phyloP scores from a whole-genome alignment of 2,329 filamentous ascomycete genomes.

The Arthrobotrys musiformis region DNA sequence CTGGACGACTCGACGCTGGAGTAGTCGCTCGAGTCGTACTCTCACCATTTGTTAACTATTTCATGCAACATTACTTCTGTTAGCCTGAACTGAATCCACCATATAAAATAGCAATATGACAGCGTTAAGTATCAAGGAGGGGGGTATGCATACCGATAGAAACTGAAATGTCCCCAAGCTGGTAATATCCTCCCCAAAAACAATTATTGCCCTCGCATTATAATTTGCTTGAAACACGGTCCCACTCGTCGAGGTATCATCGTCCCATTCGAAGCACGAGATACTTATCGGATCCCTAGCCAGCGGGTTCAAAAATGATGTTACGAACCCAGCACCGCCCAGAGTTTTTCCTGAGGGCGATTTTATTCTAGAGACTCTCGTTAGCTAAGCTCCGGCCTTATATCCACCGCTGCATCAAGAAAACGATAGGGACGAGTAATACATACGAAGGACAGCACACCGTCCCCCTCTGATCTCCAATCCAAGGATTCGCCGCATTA shows the following conservation, averaged over 20 bases:
- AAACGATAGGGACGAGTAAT: neutral
- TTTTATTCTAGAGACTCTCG: conserved; percentile 9
- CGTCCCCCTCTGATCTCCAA: conserved; percentile 39
- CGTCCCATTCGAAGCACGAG: conserved; percentile 35
- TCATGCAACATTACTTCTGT: neutral
- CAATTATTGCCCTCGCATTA: conserved; percentile 44
- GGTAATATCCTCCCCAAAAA: conserved; percentile 27
- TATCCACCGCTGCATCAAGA: neutral
- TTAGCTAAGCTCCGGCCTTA: neutral
- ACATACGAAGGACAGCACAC: conserved; percentile 49
- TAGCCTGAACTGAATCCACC: neutral
- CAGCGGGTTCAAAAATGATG: conserved; percentile 30
- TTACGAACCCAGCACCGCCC: neutral
- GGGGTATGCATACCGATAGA: neutral
- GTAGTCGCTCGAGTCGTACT: neutral
- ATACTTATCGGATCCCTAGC: conserved; percentile 27
- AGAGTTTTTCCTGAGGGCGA: neutral
- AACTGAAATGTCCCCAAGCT: conserved; percentile 25
- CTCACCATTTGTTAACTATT: neutral
- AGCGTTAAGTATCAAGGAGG: neutral
- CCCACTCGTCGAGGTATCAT: neutral
- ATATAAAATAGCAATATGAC: neutral
- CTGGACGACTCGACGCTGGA: neutral
- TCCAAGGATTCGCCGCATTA: conserved; percentile 35
- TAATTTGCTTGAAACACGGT: conserved; percentile 34